Conservation (phyloP, 2,329 filamentous ascomycete genomes). For the Herpotrichia juniperi region DNA sequence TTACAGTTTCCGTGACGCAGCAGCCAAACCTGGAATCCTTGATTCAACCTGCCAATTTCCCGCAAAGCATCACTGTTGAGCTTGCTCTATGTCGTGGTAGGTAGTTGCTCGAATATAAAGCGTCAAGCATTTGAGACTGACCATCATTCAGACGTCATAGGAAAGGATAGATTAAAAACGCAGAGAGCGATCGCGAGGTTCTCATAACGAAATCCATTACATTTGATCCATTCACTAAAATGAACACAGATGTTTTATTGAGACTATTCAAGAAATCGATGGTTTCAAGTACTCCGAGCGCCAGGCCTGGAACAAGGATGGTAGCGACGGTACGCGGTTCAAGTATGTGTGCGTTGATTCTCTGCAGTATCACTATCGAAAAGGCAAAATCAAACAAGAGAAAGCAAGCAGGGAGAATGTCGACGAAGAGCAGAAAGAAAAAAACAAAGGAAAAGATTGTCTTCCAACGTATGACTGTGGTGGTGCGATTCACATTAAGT, state of each 20-base stretch:
- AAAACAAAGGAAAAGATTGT: constrained; percentile 3
- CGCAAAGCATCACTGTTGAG: constrained; percentile 36
- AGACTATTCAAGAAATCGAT: constrained; percentile 37
- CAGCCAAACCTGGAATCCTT: constrained; percentile 31
- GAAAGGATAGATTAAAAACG: constrained; percentile 33
- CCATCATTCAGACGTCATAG: constrained; percentile 14
- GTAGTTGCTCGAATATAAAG: not conserved
- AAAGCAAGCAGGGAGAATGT: constrained; percentile 10
- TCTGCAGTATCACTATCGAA: constrained; percentile 35
- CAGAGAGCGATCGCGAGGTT: constrained; percentile 35
- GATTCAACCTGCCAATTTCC: constrained; percentile 32
- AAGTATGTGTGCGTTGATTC: constrained; percentile 43
- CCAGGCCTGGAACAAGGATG: constrained; percentile 32
- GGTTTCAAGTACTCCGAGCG: constrained; percentile 43
- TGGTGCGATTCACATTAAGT: constrained; percentile 42
- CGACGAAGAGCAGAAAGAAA: constrained; percentile 8
- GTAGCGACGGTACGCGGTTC: constrained; percentile 36
- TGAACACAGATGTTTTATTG: constrained; percentile 30
- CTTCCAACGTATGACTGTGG: constrained; percentile 39
- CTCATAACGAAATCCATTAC: not conserved
- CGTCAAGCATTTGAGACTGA: not conserved
- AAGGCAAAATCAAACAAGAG: constrained; percentile 29
- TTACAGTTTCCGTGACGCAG: constrained; percentile 35
- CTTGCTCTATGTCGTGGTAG: constrained; percentile 30
- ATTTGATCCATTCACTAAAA: constrained; percentile 7